Base-by-base conservation (phyloP, 2,329 filamentous ascomycete species). In the Penicillium decumbens region DNA sequence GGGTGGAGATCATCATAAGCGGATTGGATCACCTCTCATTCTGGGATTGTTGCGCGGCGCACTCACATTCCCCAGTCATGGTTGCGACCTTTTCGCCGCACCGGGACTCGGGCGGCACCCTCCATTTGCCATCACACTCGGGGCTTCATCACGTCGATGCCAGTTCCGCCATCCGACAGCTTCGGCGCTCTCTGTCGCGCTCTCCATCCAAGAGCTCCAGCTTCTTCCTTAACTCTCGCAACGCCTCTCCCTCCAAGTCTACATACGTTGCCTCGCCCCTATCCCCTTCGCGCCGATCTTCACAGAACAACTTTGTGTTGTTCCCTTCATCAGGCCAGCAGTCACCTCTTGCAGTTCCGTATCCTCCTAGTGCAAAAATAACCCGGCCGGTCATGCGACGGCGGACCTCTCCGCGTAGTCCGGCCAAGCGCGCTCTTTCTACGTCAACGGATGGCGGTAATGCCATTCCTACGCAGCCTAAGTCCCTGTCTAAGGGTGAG, bases 91-190 rank as follows among this genome's bases (percentile, higher is more conserved):
- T 75, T 55, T 76, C 74, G 59, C 73, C 74, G 52, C 74, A 76
- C 61, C 73, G 72, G 52, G 73, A 76, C 66, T 71, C 71, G 42
- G 87, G 88, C 67, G 88, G 88, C 64, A 92, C 88, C 51, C 78
- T 95, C 62, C 89, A 93, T 65, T 78, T 95, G 62, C 85, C 89
- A 57, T 95, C 91, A 54, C 91, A 92, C 50, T 92, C 88, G 41
- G 84, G 88, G 63, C 82, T 83, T 54, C 88, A 89, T 68, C 85
- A 88, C 71, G 86, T 92, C 62, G 88, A 95, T 74, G 83, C 89
- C 57, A 85, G 87, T 54, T 84, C 88, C 43, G 85, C 88, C 51
- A 87, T 95, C 56, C 82, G 89, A 65, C 88, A 89, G 63, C 77
- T 96, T 50, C 82, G 91, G 57, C 87, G 89, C 60, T 95, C 92